Base-by-base conservation (phyloP, 2,329 filamentous ascomycete genomes). In the Trichophyton schoenleinii region DNA sequence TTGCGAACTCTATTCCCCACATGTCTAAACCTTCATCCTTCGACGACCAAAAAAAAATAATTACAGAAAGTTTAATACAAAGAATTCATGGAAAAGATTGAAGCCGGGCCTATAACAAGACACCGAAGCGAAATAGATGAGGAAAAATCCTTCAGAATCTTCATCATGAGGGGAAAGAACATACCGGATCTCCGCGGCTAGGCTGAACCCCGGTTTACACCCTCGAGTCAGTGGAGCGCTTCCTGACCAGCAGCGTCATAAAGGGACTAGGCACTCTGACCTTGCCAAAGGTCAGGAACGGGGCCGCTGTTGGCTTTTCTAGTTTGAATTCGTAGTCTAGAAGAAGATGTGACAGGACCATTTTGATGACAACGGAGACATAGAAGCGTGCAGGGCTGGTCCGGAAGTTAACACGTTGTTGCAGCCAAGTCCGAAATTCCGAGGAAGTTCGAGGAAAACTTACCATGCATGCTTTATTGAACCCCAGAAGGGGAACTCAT, bases 381-480 rank as follows among this genome's bases (percentile, higher is more conserved):
- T 72, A 71, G 63, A 71, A 72, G 0, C 72, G 65, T 0, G 72
- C 72, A 4, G 72, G 71, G 59, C 72, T 52, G 34, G 34, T 38
- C 34, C 34, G 34, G 34, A 38, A 7, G 34, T 38, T 38, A 48
- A 3, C 25, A 28, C 4, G 15, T n/a, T 18, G n/a, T 44, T 13
- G 22, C 20, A 4, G 44, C n/a, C 44, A 48, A 48, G 20, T 25
- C 44, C n/a, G 44, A 48, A 48, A 48, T 18, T 48, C 20, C 44
- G 20, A 22, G 11, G 20, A 28, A 52, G 4, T 7, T 2, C 4
- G 15, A 44, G n/a, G 3, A 44, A 25, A 11, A 13, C 46, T 52
- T 28, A 52, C 46, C 46, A 52, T 22, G 46, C 46, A 31, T 52
- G 46, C 22, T 52, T 52, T 15, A 52, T 52, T 6, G 46, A 52